Base-by-base conservation (phyloP, 768 basidiomycete genomes). In the Amanita molliuscula region DNA sequence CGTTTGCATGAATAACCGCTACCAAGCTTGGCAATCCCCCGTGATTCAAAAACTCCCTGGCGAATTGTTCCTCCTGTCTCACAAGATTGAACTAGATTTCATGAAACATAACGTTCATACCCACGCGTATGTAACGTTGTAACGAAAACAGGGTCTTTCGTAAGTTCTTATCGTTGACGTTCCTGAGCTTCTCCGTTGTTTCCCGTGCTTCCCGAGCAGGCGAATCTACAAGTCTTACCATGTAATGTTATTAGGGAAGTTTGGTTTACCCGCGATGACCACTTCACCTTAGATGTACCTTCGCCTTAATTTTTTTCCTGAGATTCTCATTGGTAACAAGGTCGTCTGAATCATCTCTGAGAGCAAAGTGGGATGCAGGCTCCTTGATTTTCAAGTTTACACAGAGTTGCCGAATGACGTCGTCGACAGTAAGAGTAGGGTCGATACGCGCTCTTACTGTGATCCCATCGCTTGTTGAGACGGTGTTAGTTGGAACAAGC, bases 311-410 rank as follows among this genome's bases (percentile, higher is more conserved):
- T 69, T 85, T 87, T 67, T 77, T 81, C 61, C 81, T 75, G 59
- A 96, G 62, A 61, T 93, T 94, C 55, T 91, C 88, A 58, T 87
- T 85, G 23, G 89, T 93, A 15, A 96, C 83, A 42, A 94, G 65
- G 55, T 88, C 88, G 53, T 87, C 86, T 13, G 74, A 78, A 56
- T 89, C 86, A 61, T 93, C 89, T 57, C 91, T 75, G 52, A 95
- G 64, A 1, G 89, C 85, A 60, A 79, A 92, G 54, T 85, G 68
- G 1, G 75, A 73, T 1, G 87, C 75, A 0, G 84, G 74, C 34
- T 88, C 88, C 51, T 78, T 79, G 51, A 91, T 80, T 64, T 84
- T 82, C 55, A 95, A 70, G 65, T 82, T 91, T 55, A 82, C 66
- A 58, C 88, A 90, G 8, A 92, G 75, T 63, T 90, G 88, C 50